These are phyloP conservation scores for Aspergillus ochraceus DNA, from an alignment of 2,329 filamentous ascomycete genomes.

Conservation along the genomic window DNA sequence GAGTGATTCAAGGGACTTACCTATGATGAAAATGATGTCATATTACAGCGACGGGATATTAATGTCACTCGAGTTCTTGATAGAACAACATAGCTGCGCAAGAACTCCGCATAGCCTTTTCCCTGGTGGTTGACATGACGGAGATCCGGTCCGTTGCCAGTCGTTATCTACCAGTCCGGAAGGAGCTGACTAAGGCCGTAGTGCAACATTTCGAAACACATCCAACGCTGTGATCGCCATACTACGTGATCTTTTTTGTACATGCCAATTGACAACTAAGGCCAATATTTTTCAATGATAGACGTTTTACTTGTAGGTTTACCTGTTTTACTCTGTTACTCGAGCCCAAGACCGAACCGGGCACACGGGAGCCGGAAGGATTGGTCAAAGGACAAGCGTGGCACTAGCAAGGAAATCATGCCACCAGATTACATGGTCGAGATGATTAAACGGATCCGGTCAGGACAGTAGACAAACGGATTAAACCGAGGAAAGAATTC, in stretches of 20 bases:
- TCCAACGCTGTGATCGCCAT: not conserved
- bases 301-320: not conserved
- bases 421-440: not conserved
- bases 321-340: not conserved
- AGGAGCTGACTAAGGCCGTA: not conserved
- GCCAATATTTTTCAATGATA: not conserved
- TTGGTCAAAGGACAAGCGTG: not conserved
- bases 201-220: not conserved
- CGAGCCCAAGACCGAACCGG: not conserved
- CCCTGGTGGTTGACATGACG: conserved; percentile 3
- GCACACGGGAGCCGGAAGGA: not conserved
- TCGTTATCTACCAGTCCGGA: not conserved
- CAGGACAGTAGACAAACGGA: not conserved
- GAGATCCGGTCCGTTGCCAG: not conserved
- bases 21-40: too few relatives aligned
- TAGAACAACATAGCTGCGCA: too few relatives aligned
- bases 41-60: too few relatives aligned
- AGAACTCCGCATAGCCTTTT: not conserved
- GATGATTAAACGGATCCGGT: not conserved
- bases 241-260: not conserved
- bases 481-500: conserved; percentile 23
- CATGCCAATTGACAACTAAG: not conserved
- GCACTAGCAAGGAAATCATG: not conserved
- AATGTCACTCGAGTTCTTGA: too few relatives aligned
- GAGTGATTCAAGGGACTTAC: too few relatives aligned